A percentile compares a stretch with the other conserved stretches of the same genome.
Evolutionary conservation across 139 green algal species (phyloP).

Genomic region (Auxenochlorella protothecoides): DNA sequence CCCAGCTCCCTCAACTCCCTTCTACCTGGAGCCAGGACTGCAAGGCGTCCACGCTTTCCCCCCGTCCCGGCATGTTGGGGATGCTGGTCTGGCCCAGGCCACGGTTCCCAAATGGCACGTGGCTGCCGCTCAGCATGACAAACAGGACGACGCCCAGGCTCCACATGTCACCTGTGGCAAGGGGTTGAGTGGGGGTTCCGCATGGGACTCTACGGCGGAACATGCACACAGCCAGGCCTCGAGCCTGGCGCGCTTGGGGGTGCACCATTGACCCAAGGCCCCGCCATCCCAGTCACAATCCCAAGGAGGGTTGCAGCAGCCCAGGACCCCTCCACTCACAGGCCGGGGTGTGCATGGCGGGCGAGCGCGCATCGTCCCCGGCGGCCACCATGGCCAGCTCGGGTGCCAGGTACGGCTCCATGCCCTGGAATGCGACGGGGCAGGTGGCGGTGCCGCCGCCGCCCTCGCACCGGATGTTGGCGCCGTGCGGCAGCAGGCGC

Average conservation of each 20-base stretch:
- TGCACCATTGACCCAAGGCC: no score
- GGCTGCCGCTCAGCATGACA: slow-evolving; percentile 18
- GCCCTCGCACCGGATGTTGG: slow-evolving; percentile 3
- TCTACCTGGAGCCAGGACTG: slow-evolving; percentile 23
- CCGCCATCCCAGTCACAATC: no score
- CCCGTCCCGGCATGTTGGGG: slow-evolving; percentile 11
- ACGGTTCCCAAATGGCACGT: slow-evolving; percentile 25
- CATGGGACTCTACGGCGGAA: no score
- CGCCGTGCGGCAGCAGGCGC: slow-evolving; percentile 7
- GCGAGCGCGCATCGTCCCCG: no score
- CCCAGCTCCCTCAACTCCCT: neutral
- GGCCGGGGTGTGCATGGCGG: no score
- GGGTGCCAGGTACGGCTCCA: slow-evolving; percentile 16
- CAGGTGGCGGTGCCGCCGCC: no score
- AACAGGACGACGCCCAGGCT: slow-evolving; percentile 26
- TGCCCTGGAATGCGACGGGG: neutral
- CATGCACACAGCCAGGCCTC: no score
- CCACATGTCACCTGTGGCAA: slow-evolving; percentile 22
- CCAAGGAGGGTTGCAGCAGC: no score
- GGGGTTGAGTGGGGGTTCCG: neutral
- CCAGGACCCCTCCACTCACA: no score
- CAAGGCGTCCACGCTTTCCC: slow-evolving; percentile 15
- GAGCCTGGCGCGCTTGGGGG: no score
- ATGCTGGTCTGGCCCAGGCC: slow-evolving; percentile 16
- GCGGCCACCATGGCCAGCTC: slow-evolving; percentile 10